Conservation (phyloP, 208 protist genomes). For the Trichomonas gallinae region DNA sequence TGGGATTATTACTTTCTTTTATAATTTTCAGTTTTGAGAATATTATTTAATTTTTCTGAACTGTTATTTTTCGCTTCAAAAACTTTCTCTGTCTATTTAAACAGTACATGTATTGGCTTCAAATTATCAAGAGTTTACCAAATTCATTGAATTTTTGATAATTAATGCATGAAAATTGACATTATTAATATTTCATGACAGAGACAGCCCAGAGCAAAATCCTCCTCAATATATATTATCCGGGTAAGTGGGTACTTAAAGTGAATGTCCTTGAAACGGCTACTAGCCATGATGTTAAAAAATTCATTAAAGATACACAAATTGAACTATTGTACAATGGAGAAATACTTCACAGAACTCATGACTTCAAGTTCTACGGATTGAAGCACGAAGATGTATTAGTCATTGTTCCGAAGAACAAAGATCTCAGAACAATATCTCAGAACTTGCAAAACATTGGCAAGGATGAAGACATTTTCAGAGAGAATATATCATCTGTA, state of each 20-base stretch:
- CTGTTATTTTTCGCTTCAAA: too few relatives aligned
- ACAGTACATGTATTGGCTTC: too few relatives aligned
- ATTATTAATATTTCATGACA: too few relatives aligned
- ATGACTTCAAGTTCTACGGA: not conserved
- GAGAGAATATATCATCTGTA: not conserved
- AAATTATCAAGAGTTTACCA: too few relatives aligned
- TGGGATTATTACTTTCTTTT: too few relatives aligned
- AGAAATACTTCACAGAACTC: not conserved
- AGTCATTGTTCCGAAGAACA: not conserved
- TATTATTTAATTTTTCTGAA: too few relatives aligned
- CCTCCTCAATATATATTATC: not conserved
- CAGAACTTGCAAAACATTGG: not conserved
- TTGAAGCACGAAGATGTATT: not conserved
- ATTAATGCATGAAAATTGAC: too few relatives aligned
- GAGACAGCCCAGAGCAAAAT: not conserved
- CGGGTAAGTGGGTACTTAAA: not conserved
- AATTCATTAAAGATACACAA: not conserved
- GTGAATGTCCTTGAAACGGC: not conserved
- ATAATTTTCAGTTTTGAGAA: too few relatives aligned
- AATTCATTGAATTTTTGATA: too few relatives aligned
- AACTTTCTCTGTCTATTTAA: too few relatives aligned
- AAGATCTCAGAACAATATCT: not conserved
- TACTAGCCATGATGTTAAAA: not conserved
- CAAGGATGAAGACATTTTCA: not conserved
- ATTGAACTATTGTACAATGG: not conserved